Percentiles rank a stretch among this genome's conserved stretches.
phyloP scores from a whole-genome alignment of 176 grass and related monocot species.

The Eleusine indica region DNA sequence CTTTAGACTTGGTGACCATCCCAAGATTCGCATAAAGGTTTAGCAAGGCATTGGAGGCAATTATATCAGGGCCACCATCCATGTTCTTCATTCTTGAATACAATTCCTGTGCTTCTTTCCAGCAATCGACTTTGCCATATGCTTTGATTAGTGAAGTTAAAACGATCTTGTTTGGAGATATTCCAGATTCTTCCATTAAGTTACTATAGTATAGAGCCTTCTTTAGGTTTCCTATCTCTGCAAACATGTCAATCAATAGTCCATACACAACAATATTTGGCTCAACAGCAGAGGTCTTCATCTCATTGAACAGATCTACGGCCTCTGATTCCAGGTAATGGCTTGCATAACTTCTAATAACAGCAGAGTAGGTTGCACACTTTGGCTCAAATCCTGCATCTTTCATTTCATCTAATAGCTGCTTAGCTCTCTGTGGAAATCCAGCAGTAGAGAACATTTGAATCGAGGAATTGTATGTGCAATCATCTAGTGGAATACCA shows the following conservation, averaged over 20 bases:
- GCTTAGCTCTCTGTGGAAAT: conserved; percentile 57
- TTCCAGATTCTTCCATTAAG: conserved; percentile 66
- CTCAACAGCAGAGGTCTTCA: conserved; percentile 55
- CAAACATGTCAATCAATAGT: conserved; percentile 62
- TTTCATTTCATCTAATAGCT: conserved; percentile 62
- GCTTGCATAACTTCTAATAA: conserved; percentile 57
- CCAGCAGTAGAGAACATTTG: conserved; percentile 72
- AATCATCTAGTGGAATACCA: conserved; percentile 59
- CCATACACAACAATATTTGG: conserved; percentile 72
- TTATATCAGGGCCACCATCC: conserved; percentile 58
- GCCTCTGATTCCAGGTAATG: conserved; percentile 57
- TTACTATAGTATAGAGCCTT: conserved; percentile 59
- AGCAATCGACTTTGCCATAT: conserved; percentile 56
- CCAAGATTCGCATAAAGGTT: conserved; percentile 76
- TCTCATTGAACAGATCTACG: conserved; percentile 59
- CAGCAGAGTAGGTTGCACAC: conserved; percentile 65
- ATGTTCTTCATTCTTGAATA: conserved; percentile 65
- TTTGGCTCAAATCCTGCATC: conserved; percentile 58
- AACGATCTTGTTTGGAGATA: conserved; percentile 46
- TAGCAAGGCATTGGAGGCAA: conserved; percentile 79
- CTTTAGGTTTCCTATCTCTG: conserved; percentile 55
- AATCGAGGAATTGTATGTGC: conserved; percentile 76
- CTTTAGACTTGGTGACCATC: conserved; percentile 67
- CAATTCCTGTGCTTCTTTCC: conserved; percentile 69
- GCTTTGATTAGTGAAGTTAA: conserved; percentile 79